Evolutionary conservation across 257 asterid species (phyloP).

Genomic region (Nyctanthes arbortristis): DNA sequence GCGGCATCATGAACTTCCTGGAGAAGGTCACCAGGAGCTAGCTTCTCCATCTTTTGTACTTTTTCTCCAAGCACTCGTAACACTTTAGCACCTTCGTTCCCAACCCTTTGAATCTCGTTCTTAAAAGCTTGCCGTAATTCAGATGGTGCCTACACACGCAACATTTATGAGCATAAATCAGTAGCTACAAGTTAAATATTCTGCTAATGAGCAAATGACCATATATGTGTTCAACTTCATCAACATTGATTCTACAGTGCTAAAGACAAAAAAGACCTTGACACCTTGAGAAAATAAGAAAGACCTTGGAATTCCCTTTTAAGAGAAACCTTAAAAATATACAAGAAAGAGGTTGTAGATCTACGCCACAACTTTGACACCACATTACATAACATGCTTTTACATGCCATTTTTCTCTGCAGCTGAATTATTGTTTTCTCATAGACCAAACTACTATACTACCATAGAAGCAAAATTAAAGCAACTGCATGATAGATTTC

Average conservation of each 20-base stretch:
- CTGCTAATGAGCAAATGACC: not conserved
- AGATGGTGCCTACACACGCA: slow-evolving; percentile 61
- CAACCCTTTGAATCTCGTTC: slow-evolving; percentile 73
- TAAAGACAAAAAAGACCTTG: not conserved
- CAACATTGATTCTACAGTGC: not conserved
- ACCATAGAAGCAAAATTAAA: not conserved
- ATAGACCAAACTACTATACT: not conserved
- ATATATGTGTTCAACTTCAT: not conserved
- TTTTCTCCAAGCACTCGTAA: slow-evolving; percentile 70
- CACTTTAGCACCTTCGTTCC: slow-evolving; percentile 82
- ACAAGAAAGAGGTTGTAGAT: too few species aligned
- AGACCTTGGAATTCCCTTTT: not conserved
- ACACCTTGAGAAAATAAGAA: too few species aligned
- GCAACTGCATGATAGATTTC: too few species aligned
- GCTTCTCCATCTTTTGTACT: slow-evolving; percentile 93
- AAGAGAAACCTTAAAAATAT: too few species aligned
- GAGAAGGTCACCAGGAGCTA: slow-evolving; percentile 55
- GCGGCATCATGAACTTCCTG: slow-evolving; percentile 89
- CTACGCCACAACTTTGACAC: too few species aligned
- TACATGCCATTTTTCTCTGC: not conserved
- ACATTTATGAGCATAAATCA: not conserved
- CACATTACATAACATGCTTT: too few species aligned
- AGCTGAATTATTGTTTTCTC: not conserved
- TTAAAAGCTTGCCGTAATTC: slow-evolving; percentile 71
- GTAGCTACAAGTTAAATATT: not conserved